A percentile compares a stretch with the other conserved stretches of the same genome.
Evolutionary conservation across 164 flowering plant genomes (phyloP).

Genomic region (Magnolia sinica): DNA sequence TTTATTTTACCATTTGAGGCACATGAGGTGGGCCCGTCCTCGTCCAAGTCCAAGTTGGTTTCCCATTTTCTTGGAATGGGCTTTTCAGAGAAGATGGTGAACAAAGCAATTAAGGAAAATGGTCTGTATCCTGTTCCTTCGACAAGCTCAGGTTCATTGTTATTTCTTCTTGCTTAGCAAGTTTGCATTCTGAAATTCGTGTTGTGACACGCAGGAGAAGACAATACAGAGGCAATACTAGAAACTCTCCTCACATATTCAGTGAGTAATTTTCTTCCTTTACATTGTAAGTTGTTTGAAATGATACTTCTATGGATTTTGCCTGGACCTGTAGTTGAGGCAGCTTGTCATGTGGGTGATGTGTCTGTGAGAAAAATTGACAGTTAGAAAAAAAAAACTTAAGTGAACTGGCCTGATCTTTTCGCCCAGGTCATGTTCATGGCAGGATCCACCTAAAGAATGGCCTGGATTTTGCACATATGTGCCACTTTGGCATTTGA

Average conservation of each 20-base stretch:
- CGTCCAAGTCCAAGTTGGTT: constrained; percentile 42
- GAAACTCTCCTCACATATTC: constrained; percentile 27
- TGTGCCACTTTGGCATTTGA: not conserved
- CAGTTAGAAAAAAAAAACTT: too few relatives aligned
- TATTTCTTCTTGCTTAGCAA: not conserved
- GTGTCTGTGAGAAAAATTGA: too few relatives aligned
- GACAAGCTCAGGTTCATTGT: not conserved
- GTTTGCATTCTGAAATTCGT: not conserved
- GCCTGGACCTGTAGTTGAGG: constrained; percentile 1
- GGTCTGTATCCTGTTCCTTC: constrained; percentile 35
- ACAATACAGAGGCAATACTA: constrained; percentile 17
- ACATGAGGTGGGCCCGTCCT: constrained; percentile 44
- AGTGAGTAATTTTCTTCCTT: constrained; percentile 13
- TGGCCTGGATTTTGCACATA: too few relatives aligned
- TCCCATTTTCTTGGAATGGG: constrained; percentile 70
- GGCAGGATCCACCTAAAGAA: too few relatives aligned
- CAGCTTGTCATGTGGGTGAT: not conserved
- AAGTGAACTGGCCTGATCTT: too few relatives aligned
- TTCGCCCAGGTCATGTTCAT: too few relatives aligned
- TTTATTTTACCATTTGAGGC: constrained; percentile 30
- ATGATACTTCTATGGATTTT: not conserved
- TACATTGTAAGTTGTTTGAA: not conserved
- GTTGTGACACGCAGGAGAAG: constrained; percentile 17
- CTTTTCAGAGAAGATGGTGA: constrained; percentile 50
- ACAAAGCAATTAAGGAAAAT: constrained; percentile 60